A percentile compares a stretch with the other conserved stretches of the same genome.
phyloP scores from a whole-genome alignment of 306 rosid species.

The Cucurbita ficifolia region DNA sequence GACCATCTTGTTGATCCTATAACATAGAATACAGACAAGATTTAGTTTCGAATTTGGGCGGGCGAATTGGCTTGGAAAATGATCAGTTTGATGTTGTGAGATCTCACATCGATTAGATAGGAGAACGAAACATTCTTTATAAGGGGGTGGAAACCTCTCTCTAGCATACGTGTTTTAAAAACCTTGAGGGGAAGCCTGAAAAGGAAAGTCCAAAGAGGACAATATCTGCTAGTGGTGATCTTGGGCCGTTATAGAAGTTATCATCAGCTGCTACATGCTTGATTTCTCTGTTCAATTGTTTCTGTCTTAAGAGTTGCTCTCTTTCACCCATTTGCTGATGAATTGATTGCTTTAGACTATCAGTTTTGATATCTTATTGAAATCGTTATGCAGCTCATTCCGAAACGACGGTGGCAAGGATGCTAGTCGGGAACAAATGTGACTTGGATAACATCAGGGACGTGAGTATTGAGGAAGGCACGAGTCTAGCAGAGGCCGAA shows the following conservation, averaged over 20 bases:
- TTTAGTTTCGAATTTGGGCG: background rate
- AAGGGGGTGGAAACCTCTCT: no score
- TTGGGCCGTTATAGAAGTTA: background rate
- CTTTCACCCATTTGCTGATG: background rate
- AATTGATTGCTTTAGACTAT: background rate
- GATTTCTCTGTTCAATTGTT: background rate
- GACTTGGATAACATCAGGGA: constrained; percentile 73
- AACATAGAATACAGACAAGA: background rate
- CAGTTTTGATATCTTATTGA: constrained; percentile 1
- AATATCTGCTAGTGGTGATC: no score
- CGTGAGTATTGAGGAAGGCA: constrained; percentile 81
- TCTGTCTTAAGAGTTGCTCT: background rate
- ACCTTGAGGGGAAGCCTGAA: no score
- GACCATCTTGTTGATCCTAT: background rate
- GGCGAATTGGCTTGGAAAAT: no score
- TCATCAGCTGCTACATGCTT: background rate
- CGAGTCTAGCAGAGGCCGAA: constrained; percentile 74
- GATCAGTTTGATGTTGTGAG: no score
- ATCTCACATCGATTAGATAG: no score
- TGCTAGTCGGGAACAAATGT: constrained; percentile 85
- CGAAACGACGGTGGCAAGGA: constrained; percentile 74
- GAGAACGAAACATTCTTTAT: no score
- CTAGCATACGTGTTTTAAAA: no score
- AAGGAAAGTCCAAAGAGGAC: no score
- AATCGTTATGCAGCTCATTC: constrained; percentile 66